Conservation (phyloP, 495 filamentous ascomycete species). For the Lophium mytilinum region DNA sequence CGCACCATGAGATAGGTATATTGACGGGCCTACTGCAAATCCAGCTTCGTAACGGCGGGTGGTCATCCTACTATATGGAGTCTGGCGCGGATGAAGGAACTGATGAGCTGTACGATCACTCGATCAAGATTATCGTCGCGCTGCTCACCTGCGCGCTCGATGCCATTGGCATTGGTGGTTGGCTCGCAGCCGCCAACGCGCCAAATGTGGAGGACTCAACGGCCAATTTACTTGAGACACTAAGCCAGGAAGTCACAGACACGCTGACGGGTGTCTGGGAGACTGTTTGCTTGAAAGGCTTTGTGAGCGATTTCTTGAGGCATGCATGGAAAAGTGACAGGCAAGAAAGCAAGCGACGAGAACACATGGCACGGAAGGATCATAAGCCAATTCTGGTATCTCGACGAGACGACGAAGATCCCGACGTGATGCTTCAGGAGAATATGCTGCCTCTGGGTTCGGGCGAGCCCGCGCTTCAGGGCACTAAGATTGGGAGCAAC, state of each 20-base stretch:
- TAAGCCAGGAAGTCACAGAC: constrained; percentile 66
- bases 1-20: constrained; percentile 57
- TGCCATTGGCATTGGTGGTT: constrained; percentile 74
- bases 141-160: constrained; percentile 72
- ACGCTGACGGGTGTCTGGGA: constrained; percentile 72
- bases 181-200: constrained; percentile 58
- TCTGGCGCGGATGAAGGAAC: constrained; percentile 32
- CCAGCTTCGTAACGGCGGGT: constrained; percentile 56
- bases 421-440: not conserved
- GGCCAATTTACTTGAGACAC: constrained; percentile 56
- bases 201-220: constrained; percentile 36
- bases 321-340: constrained; percentile 35
- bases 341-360: constrained; percentile 11
- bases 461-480: constrained; percentile 50
- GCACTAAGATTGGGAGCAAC: constrained; percentile 49
- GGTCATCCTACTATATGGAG: constrained; percentile 53
- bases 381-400: constrained; percentile 10
- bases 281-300: constrained; percentile 56
- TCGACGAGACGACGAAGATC: constrained; percentile 25
- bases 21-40: constrained; percentile 66
- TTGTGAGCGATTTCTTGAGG: constrained; percentile 61
- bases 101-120: constrained; percentile 41
- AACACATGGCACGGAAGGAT: constrained; percentile 4
- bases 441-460: constrained; percentile 63
- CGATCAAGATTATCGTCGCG: constrained; percentile 45